A percentile compares a stretch with the other conserved stretches of the same genome.
Evolutionary conservation across 1,284 basidiomycete genomes (phyloP).

Genomic region (Ustilago shanxiensis): DNA sequence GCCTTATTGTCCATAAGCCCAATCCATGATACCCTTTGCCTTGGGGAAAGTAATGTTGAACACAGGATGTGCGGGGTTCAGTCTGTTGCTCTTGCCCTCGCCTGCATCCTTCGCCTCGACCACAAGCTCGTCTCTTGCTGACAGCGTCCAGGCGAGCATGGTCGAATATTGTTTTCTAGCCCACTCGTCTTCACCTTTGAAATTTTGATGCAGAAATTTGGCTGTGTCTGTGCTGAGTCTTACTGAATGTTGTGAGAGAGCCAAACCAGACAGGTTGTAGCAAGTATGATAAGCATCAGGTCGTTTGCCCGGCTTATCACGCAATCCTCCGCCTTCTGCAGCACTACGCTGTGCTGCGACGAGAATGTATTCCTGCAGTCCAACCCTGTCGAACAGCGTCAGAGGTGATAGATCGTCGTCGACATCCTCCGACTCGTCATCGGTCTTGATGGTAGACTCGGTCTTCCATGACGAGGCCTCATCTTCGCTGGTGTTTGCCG

Average conservation of each 20-base stretch:
- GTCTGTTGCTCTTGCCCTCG: constrained; percentile 27
- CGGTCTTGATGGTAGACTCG: constrained; percentile 24
- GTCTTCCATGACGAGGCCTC: constrained; percentile 40
- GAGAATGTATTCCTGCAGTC: constrained; percentile 88
- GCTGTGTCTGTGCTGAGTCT: constrained; percentile 41
- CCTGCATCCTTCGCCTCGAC: constrained; percentile 30
- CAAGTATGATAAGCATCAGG: constrained; percentile 70
- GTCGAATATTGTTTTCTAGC: constrained; percentile 43
- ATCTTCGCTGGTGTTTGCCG: constrained; percentile 1
- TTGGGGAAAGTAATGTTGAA: constrained; percentile 59
- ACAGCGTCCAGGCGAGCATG: constrained; percentile 49
- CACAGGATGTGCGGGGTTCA: constrained; percentile 61
- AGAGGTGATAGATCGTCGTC: constrained; percentile 37
- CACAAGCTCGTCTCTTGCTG: constrained; percentile 29
- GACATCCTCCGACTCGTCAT: constrained; percentile 14
- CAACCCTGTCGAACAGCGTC: constrained; percentile 71
- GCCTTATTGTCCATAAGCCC: constrained; percentile 51
- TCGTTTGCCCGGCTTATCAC: constrained; percentile 95
- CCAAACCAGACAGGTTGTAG: constrained; percentile 68
- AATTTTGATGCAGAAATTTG: constrained; percentile 13
- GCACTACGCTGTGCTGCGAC: constrained; percentile 83
- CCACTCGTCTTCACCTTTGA: constrained; percentile 38
- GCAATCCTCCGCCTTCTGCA: constrained; percentile 77
- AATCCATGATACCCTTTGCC: constrained; percentile 59
- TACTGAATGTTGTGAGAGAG: constrained; percentile 61